Evolutionary conservation across 345 rosid species (phyloP).

Genomic region (Gynandropsis gynandra): DNA sequence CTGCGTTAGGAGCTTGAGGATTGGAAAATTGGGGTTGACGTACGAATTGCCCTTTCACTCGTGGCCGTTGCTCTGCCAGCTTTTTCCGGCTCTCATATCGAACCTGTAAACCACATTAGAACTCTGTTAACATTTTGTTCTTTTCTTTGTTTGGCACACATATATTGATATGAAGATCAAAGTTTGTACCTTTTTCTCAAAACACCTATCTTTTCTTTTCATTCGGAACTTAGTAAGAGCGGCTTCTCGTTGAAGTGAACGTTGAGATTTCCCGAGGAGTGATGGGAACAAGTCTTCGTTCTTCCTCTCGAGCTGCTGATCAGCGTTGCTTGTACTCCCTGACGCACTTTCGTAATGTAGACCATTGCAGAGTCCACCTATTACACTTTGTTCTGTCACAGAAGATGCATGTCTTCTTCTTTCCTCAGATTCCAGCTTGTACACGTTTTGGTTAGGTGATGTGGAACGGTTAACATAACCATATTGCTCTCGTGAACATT

Average conservation of each 20-base stretch:
- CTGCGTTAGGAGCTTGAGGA: constrained; percentile 8
- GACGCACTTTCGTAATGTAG: too few species aligned
- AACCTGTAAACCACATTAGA: constrained; percentile 37
- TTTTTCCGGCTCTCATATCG: constrained; percentile 65
- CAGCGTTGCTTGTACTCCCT: constrained; percentile 24
- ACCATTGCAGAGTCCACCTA: constrained; percentile 56
- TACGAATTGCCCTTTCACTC: constrained; percentile 64
- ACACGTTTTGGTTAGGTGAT: constrained; percentile 26
- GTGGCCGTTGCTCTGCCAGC: constrained; percentile 62
- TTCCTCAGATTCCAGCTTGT: constrained; percentile 35
- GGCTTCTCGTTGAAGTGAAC: constrained; percentile 70
- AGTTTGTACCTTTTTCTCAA: constrained; percentile 70
- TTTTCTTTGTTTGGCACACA: neutral
- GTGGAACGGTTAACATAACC: constrained; percentile 29
- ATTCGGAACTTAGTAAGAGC: constrained; percentile 79
- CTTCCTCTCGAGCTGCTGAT: constrained; percentile 41
- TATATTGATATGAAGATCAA: neutral
- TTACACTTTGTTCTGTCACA: constrained; percentile 52
- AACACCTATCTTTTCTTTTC: constrained; percentile 95
- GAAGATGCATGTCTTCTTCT: constrained; percentile 50
- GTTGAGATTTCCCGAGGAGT: constrained; percentile 33
- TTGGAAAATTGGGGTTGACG: constrained; percentile 30
- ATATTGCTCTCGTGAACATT: constrained; percentile 29
- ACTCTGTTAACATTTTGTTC: constrained; percentile 3
- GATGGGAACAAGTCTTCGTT: constrained; percentile 35